phyloP scores from a whole-genome alignment of 2,329 filamentous ascomycete genomes.

The Epichloe elymi region DNA sequence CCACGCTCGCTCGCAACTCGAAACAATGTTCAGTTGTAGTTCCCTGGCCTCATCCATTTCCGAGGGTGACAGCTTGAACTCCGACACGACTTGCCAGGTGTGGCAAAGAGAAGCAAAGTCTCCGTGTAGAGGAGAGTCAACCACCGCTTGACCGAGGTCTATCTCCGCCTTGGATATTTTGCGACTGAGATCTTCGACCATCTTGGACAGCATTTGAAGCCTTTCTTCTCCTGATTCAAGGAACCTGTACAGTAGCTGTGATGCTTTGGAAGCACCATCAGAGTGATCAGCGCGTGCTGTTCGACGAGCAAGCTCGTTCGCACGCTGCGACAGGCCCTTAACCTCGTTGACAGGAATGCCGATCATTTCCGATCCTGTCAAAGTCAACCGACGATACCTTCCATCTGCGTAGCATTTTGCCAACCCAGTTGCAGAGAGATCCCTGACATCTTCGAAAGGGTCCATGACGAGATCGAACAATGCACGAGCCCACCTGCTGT shows the following conservation, averaged over 20 bases:
- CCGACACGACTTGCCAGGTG: slow-evolving; percentile 38
- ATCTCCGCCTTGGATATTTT: slow-evolving; percentile 50
- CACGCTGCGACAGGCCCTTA: slow-evolving; percentile 33
- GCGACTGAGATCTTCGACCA: slow-evolving; percentile 48
- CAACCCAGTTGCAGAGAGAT: slow-evolving; percentile 37
- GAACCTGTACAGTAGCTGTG: slow-evolving; percentile 54
- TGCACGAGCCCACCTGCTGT: slow-evolving; percentile 42
- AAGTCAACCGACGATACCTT: slow-evolving; percentile 17
- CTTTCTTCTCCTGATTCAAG: slow-evolving; percentile 29
- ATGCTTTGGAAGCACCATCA: slow-evolving; percentile 73
- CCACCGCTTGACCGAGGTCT: slow-evolving; percentile 54
- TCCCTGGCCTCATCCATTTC: slow-evolving; percentile 23
- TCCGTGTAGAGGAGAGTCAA: slow-evolving; percentile 55
- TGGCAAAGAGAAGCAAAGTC: slow-evolving; percentile 53
- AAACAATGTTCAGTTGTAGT: slow-evolving; percentile 43
- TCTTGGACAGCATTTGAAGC: slow-evolving; percentile 37
- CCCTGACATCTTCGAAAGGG: slow-evolving; percentile 84
- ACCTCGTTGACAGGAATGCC: slow-evolving; percentile 22
- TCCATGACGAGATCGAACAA: slow-evolving; percentile 74
- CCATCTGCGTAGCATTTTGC: slow-evolving; percentile 31
- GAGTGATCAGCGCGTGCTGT: slow-evolving; percentile 85
- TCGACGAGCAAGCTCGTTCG: slow-evolving; percentile 45
- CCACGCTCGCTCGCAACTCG: slow-evolving; percentile 62
- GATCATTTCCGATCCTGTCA: slow-evolving; percentile 8
- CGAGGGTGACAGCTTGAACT: slow-evolving; percentile 23